phyloP scores from a whole-genome alignment of 75 land plant genomes.

The Selaginella tamariscina region DNA sequence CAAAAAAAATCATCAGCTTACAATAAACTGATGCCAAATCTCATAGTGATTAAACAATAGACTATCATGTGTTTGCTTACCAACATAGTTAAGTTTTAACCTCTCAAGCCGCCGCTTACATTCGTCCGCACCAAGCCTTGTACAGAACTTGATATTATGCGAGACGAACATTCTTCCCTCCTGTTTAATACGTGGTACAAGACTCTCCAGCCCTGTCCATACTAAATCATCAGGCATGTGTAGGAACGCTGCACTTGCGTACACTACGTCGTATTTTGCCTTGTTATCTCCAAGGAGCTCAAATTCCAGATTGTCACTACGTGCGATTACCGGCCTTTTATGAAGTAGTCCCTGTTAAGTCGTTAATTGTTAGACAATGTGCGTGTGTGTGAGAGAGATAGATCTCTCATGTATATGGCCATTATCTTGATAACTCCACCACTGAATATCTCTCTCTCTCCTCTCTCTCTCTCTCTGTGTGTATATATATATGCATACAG shows the following conservation, averaged over 20 bases:
- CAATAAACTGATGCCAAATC: conserved; percentile 70
- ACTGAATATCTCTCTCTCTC: too few relatives aligned
- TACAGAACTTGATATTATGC: conserved; percentile 84
- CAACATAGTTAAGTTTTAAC: conserved; percentile 52
- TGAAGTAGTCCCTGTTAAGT: conserved; percentile 53
- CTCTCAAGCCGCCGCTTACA: conserved; percentile 45
- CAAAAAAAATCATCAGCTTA: not conserved
- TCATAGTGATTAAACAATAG: conserved; percentile 89
- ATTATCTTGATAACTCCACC: too few relatives aligned
- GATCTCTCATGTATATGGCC: too few relatives aligned
- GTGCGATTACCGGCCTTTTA: conserved; percentile 61
- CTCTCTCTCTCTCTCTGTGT: too few relatives aligned
- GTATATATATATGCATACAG: too few relatives aligned
- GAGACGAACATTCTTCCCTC: conserved; percentile 68
- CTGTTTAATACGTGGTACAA: conserved; percentile 35
- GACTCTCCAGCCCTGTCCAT: conserved; percentile 59
- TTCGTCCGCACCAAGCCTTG: conserved; percentile 52
- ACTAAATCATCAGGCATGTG: conserved; percentile 87
- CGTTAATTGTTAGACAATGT: too few relatives aligned
- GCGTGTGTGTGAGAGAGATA: too few relatives aligned
- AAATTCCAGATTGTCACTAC: conserved; percentile 55
- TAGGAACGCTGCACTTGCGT: conserved; percentile 90
- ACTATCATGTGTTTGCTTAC: conserved; percentile 88
- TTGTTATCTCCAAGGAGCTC: conserved; percentile 30
- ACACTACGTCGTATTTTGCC: conserved; percentile 50